Evolutionary conservation across 352 stramenopile genomes (phyloP), one percentile per base, ranked within the genome.

Genomic region (Blastocystis sp.): DNA sequence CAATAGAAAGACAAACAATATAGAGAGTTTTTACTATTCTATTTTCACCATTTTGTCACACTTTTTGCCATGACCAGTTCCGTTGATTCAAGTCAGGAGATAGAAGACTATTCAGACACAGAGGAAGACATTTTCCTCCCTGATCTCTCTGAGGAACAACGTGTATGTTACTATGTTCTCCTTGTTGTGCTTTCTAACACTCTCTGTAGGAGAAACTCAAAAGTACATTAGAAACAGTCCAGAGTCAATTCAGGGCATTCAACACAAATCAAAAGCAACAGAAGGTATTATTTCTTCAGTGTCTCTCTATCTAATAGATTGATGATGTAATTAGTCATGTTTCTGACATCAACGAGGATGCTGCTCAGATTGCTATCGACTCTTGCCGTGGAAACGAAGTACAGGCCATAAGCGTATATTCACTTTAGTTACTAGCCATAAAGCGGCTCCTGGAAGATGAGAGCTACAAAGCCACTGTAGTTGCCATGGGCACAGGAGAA

Each of bases 321-420:
- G 30, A 30, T 2, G 73, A 85, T 43, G 47, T 85, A 5, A 18
- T 66, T 37, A 39, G 34, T 53, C 13, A 43, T 47, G 53, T 85
- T 37, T 26, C 50, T 18, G 73, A 45, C 30, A 85, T 85, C 8
- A 53, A 68, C 50, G 47, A 65, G 30, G 56, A 50, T 37, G 56
- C 73, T 7, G 73, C 73, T 20, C 13, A 85, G 26, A 13, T 85
- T 20, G 73, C 73, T 3, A 85, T 85, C 53, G 73, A 85, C 34
- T 85, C 73, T 24, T 85, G 73, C 47, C 47, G 56, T 11, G 26
- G 47, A n/a, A 85, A 85, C 50, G 73, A 85, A 69, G 73, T 85
- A 85, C 0, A 20, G 13, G 11, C 5, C 63, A 53, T 16, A 0
- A 18, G n/a, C 47, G 18, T 65, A 24, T 47, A 34, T 47, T 20